These are phyloP conservation scores for Neonectria magnoliae DNA, from an alignment of 2,329 filamentous ascomycete genomes.

Conservation along the genomic window DNA sequence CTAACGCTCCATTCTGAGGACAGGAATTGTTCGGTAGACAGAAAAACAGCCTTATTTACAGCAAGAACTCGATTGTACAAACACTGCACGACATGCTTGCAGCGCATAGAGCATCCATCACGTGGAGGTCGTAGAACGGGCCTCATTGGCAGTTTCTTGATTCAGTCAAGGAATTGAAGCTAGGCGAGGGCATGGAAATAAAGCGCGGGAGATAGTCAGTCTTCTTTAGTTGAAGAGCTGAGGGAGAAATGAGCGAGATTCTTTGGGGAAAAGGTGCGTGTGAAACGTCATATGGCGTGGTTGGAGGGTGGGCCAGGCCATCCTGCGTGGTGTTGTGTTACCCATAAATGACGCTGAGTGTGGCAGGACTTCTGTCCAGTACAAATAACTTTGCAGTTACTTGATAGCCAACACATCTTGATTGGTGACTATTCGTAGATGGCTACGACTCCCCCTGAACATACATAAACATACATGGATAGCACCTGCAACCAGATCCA, in stretches of 20 bases:
- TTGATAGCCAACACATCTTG: neutral
- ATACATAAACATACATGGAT: neutral
- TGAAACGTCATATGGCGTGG: neutral
- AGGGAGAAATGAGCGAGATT: neutral
- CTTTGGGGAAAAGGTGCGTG: neutral
- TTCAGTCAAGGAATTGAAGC: slow-evolving; percentile 3
- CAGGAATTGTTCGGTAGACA: too few relatives aligned
- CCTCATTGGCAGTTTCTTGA: slow-evolving; percentile 20
- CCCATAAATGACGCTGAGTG: too few relatives aligned
- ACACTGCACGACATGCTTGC: slow-evolving; percentile 35
- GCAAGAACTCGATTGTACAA: slow-evolving; percentile 17
- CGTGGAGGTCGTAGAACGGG: slow-evolving; percentile 36
- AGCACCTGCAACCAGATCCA: neutral
- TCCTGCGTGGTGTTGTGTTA: too few relatives aligned
- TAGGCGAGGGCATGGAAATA: neutral
- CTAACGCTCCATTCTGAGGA: neutral
- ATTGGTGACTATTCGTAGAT: neutral
- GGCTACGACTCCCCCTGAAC: neutral
- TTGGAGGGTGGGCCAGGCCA: too few relatives aligned
- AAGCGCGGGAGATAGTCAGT: neutral
- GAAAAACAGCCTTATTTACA: neutral
- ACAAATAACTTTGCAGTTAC: neutral
- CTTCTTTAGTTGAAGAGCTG: neutral
- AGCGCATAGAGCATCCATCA: slow-evolving; percentile 32
- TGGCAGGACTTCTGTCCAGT: neutral